Evolutionary conservation across 768 basidiomycete species (phyloP), one percentile per base, ranked within the genome.

Genomic region (Naematelia aurantialba): DNA sequence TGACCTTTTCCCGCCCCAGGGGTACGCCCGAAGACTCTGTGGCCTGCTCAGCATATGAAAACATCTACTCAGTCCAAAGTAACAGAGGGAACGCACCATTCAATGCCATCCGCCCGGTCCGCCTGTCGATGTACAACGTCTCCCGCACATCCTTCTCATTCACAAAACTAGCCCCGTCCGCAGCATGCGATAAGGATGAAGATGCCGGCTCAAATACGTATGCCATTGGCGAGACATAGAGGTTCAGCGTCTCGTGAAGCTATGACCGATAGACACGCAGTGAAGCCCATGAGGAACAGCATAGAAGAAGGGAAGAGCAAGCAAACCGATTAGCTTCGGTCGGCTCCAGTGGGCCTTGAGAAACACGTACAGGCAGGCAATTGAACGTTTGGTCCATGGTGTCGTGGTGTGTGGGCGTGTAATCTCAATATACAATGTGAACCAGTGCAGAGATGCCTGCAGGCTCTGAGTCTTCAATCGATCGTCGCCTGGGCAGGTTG

Each of bases 81-180:
- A 10, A 4, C n/a, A 8, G 21, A 19, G 3, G 12, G 29, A 13
- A 65, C 80, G 53, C 53, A 81, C 81, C 67, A 55, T 77, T 74
- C 56, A 81, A 52, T 22, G 70, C 58, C 67, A 81, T 75, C 27
- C 70, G 45, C 11, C 76, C 76, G 0, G 76, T 74, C 29, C 67
- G 63, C 4, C 81, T 59, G 45, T 78, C 73, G 21, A 81, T 70
- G 44, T 70, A 66, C 49, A 81, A 62, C 17, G 74, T 76, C 66
- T 79, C 75, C 52, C 65, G 67, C 25, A 63, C 61, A 29, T 75
- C 72, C 44, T 74, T 72, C 56, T 76, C 72, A 49, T 65, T 61
- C 19, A 62, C 54, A 25, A 66, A 2, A 45, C 27, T 4, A 62
- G 60, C 24, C 54, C 55, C 51, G 21, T 65, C 67, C 30, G 49